Conservation (phyloP, 148 eudicot species). For the Rhododendron kiyosumense region DNA sequence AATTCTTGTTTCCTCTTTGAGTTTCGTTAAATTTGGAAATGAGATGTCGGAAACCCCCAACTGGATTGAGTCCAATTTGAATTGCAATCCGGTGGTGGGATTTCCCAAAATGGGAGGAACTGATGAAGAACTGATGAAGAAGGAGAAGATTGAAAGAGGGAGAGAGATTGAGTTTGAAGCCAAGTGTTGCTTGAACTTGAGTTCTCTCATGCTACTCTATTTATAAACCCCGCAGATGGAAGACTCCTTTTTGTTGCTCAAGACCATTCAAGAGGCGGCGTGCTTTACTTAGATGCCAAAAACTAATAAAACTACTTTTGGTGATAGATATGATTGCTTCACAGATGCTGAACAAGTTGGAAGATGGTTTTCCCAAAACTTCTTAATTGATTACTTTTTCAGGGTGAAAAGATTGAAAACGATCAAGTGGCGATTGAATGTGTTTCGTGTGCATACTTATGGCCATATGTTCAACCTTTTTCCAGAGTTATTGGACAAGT, state of each 20-base stretch:
- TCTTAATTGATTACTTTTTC: neutral
- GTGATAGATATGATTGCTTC: neutral
- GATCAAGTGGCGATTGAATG: neutral
- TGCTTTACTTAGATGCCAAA: neutral
- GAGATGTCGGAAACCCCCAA: neutral
- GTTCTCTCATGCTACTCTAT: neutral
- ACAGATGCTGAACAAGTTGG: neutral
- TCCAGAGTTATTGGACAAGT: neutral
- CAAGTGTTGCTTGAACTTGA: neutral
- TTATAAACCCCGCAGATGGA: neutral
- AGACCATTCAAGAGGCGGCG: neutral
- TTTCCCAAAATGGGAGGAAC: neutral
- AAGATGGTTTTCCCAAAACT: neutral
- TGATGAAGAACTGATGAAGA: neutral
- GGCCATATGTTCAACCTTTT: neutral
- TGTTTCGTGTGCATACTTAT: neutral
- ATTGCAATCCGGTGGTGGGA: neutral
- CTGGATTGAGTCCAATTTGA: conserved; percentile 3
- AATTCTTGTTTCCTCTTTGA: neutral
- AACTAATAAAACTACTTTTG: neutral
- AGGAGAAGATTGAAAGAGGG: neutral
- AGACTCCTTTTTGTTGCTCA: neutral
- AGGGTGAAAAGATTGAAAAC: neutral
- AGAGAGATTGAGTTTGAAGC: neutral
- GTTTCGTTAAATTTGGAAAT: neutral